Conservation (phyloP, 345 rosid species). For the Rhodamnia rubescens region DNA sequence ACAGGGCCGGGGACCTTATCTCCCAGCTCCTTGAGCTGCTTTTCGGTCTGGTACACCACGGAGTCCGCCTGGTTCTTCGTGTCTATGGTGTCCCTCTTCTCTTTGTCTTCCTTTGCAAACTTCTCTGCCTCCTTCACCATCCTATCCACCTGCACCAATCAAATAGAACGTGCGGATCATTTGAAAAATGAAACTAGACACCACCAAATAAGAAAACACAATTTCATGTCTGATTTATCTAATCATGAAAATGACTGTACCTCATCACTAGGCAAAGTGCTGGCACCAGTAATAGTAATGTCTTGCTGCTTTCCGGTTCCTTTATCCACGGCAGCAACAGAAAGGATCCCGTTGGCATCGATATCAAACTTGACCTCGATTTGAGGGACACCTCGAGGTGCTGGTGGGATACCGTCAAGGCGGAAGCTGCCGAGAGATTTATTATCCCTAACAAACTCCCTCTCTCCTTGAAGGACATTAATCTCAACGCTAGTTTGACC, state of each 20-base stretch:
- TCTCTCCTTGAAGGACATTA: conserved; percentile 92
- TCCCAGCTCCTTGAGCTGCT: conserved; percentile 87
- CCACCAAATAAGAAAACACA: not conserved
- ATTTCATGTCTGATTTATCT: not conserved
- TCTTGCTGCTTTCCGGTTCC: conserved; percentile 96
- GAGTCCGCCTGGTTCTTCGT: conserved; percentile 98
- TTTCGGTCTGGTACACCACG: conserved; percentile 83
- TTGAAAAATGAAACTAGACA: not conserved
- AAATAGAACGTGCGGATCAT: not conserved
- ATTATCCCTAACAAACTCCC: conserved; percentile 94
- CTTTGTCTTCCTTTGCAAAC: conserved; percentile 82
- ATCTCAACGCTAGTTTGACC: conserved; percentile 99
- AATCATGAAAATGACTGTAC: conserved; percentile 9
- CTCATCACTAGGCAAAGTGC: conserved; percentile 93
- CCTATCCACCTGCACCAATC: conserved; percentile 46
- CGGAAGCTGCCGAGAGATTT: conserved; percentile 67
- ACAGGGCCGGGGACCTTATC: conserved; percentile 82
- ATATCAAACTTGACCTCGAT: conserved; percentile 90
- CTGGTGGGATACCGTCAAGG: conserved; percentile 51
- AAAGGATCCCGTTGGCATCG: conserved; percentile 91
- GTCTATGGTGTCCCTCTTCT: conserved; percentile 93
- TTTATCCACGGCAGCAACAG: conserved; percentile 78
- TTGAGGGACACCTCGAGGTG: conserved; percentile 94
- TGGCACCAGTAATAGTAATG: conserved; percentile 67
- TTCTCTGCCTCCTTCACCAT: conserved; percentile 92